These are phyloP conservation scores for Pelargonium myrrhifolium DNA, from an alignment of 441 rosid species.

Conservation along the genomic window DNA sequence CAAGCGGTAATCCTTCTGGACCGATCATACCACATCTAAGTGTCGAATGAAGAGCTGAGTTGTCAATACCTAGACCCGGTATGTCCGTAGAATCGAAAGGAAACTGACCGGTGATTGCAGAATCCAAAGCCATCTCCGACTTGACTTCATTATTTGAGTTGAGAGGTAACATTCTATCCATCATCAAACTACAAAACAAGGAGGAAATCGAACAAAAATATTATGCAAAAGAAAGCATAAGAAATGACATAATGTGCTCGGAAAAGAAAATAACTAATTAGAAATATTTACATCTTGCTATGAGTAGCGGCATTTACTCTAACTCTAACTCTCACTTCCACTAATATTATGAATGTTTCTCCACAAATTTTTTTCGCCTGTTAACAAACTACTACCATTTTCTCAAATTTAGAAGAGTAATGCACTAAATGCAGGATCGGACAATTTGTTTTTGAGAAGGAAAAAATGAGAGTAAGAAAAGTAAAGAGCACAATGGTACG, in stretches of 20 bases:
- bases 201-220: too few relatives aligned
- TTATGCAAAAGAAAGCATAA: not conserved
- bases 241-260: not conserved
- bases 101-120: conserved; percentile 22
- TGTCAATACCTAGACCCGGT: conserved; percentile 17
- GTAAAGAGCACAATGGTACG: too few relatives aligned
- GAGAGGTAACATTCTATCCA: conserved; percentile 12
- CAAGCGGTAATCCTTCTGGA: conserved; percentile 19
- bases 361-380: not conserved
- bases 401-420: not conserved
- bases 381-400: not conserved
- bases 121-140: conserved; percentile 25
- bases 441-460: not conserved
- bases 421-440: not conserved
- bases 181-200: conserved; percentile 19
- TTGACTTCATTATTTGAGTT: conserved; percentile 16
- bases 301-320: not conserved
- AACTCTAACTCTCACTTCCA: not conserved
- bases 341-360: not conserved
- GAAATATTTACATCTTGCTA: too few relatives aligned
- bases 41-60: conserved; percentile 20
- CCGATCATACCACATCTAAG: conserved; percentile 19
- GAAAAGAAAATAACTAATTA: too few relatives aligned
- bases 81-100: conserved; percentile 22
- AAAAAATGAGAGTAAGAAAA: too few relatives aligned